A percentile compares a stretch with the other conserved stretches of the same genome.
phyloP scores from a whole-genome alignment of 1,139 yeast species.

The Torulaspora globosa region DNA sequence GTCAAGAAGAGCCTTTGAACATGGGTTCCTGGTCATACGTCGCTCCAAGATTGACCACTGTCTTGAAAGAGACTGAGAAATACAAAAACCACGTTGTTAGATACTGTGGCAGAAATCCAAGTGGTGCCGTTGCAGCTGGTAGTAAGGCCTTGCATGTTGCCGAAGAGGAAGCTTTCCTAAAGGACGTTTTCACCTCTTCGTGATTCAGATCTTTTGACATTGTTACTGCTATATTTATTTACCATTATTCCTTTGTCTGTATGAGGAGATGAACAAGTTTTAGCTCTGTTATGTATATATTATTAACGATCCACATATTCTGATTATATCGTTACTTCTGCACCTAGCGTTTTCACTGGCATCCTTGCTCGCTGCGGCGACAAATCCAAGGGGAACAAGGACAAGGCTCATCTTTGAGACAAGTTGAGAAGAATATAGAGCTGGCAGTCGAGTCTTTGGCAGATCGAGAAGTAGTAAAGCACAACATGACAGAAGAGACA shows the following conservation, averaged over 20 bases:
- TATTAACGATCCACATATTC: neutral
- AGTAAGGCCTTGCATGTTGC: conserved; percentile 79
- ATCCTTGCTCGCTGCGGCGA: neutral
- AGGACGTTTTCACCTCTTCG: conserved; percentile 56
- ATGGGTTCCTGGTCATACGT: conserved; percentile 86
- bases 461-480: neutral
- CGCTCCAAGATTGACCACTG: conserved; percentile 75
- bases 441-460: neutral
- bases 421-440: neutral
- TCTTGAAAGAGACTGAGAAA: conserved; percentile 66
- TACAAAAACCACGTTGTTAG: conserved; percentile 59
- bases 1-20: conserved; percentile 98
- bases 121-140: conserved; percentile 98
- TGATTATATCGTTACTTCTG: neutral
- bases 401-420: neutral
- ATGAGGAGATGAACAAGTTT: conserved; percentile 7
- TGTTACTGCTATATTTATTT: conserved; percentile 4
- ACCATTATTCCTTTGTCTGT: conserved; percentile 3
- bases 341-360: neutral
- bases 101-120: conserved; percentile 97
- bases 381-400: neutral
- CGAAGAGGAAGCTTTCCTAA: conserved; percentile 85
- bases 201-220: neutral
- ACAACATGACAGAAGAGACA: conserved; percentile 4
- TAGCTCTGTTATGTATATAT: conserved; percentile 5